phyloP scores from a whole-genome alignment of 176 grass and related monocot genomes.

The Stipa capillata region DNA sequence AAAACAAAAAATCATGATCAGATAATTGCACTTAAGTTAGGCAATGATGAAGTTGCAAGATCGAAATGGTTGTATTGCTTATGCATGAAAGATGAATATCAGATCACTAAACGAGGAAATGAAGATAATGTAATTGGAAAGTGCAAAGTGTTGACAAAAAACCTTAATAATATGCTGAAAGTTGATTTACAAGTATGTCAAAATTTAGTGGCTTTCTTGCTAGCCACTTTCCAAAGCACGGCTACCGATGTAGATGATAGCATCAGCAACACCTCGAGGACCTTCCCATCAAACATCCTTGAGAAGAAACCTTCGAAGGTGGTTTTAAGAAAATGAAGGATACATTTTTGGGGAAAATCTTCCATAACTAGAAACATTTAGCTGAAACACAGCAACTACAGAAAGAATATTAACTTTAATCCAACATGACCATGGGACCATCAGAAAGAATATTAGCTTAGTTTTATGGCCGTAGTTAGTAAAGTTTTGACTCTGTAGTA shows the following conservation, averaged over 20 bases:
- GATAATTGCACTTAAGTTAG: neutral
- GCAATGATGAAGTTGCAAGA: neutral
- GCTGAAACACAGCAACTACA: neutral
- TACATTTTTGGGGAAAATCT: neutral
- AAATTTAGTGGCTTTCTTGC: neutral
- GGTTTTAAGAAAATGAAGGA: neutral
- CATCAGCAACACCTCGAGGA: neutral
- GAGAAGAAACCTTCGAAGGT: neutral
- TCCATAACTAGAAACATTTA: neutral
- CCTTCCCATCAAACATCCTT: neutral
- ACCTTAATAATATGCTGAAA: neutral
- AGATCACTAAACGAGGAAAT: neutral
- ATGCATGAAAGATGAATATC: neutral
- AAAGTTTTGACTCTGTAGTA: neutral
- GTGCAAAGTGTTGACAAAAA: neutral
- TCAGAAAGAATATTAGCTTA: neutral
- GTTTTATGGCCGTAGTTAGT: neutral
- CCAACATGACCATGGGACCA: neutral
- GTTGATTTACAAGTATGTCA: neutral
- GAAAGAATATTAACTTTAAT: neutral
- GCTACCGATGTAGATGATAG: neutral
- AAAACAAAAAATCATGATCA: constrained; percentile 7
- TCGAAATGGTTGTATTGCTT: neutral
- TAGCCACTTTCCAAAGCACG: neutral
- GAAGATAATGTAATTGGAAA: neutral